Base-by-base conservation (phyloP, 1,284 basidiomycete species). In the Sporisorium iseilematis-ciliati region DNA sequence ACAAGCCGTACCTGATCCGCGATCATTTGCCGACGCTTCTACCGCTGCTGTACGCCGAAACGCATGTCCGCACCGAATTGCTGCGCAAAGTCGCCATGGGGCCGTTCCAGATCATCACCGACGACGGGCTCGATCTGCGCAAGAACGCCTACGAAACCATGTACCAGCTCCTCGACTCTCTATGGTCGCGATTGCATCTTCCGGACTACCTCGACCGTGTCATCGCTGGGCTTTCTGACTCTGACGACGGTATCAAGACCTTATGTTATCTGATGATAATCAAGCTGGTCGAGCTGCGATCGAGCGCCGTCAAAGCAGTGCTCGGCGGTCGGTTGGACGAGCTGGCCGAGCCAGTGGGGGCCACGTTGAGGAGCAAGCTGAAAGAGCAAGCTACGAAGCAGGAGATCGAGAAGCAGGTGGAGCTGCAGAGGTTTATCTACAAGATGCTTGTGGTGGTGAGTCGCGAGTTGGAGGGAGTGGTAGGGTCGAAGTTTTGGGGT, bases 251-350 rank as follows among this genome's bases (percentile, higher is more conserved):
- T 84, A 93, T 99, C 88, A 98, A 98, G 87, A 93, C 97, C 43
- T 90, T 99, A 63, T 95, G 91, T 65, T 94, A 97, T 86, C 92
- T 99, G 90, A 92, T 97, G 87, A 89, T 98, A 38, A 93, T 95
- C 87, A 91, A 95, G 25, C 89, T 99, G 4, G 90, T 93, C 4
- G 91, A 93, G 82, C 89, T 95, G 21, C 75, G 78, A 18, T 77
- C 83, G 25, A 18, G 49, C 21, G 55, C 26, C 0, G 59, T 57
- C 3, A 31, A 48, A n/a, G 90, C 92, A 79, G 90, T 92, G 26
- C 88, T 99, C 52, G 94, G 96, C 78, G 93, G 94, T 57, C 90
- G 92, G 31, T 88, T 99, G 54, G 95, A 97, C 79, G 94, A 95
- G 65, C 89, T 92, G 11, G 92, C 92, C 1, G 91, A 91, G 4